Percentiles rank a stretch among this genome's conserved stretches.
Evolutionary conservation across 352 stramenopile genomes (phyloP).

Genomic region (Pythium scleroteichum): DNA sequence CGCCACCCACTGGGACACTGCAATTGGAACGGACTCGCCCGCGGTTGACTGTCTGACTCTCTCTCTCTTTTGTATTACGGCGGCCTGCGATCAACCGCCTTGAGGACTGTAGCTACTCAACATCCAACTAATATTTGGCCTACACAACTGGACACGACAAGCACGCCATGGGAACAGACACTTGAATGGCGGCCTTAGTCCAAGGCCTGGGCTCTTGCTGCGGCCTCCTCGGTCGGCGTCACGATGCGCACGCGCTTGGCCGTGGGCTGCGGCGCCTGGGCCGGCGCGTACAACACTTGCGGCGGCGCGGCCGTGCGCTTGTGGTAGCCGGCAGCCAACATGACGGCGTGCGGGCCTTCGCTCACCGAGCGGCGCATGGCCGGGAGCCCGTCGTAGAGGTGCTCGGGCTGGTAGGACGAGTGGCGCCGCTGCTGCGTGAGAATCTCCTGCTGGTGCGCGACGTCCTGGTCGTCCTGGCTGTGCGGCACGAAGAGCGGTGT

Average conservation of each 20-base stretch:
- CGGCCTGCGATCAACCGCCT: no score
- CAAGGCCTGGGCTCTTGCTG: not conserved
- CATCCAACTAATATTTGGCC: no score
- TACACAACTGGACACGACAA: no score
- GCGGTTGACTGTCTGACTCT: no score
- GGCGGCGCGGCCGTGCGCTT: conserved; percentile 11
- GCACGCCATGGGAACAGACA: no score
- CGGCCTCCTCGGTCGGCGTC: conserved; percentile 14
- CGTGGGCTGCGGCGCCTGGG: conserved; percentile 1
- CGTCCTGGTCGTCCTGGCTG: not conserved
- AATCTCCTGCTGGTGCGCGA: not conserved
- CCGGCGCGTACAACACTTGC: conserved; percentile 2
- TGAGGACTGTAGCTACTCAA: no score
- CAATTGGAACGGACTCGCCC: no score
- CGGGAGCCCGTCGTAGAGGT: not conserved
- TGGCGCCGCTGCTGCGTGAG: conserved; percentile 15
- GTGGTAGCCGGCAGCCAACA: conserved; percentile 20
- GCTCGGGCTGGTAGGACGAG: conserved; percentile 20
- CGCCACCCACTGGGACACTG: no score
- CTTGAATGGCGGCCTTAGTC: not conserved
- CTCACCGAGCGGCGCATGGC: conserved; percentile 22
- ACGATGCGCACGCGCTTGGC: conserved; percentile 28
- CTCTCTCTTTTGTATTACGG: no score
- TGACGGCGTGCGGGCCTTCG: conserved; percentile 22
- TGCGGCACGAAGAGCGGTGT: conserved; percentile 35